phyloP scores from a whole-genome alignment of 352 stramenopile genomes.

The Globisporangium cylindrosporum region DNA sequence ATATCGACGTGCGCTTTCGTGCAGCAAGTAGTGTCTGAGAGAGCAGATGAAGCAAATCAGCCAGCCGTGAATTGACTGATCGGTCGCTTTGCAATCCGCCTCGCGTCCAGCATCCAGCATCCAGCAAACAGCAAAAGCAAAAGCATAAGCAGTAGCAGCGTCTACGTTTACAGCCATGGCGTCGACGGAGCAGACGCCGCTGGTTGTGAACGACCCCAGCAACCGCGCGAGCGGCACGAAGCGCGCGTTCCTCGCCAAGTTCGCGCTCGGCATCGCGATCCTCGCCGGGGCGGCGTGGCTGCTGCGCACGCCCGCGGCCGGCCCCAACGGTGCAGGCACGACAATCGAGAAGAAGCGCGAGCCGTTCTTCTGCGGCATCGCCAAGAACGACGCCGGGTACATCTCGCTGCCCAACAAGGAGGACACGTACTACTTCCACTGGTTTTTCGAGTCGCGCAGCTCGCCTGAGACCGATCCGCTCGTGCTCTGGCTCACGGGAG shows the following conservation, averaged over 20 bases:
- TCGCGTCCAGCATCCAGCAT: too few species aligned
- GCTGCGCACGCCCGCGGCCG: constrained; percentile 7
- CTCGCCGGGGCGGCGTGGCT: constrained; percentile 9
- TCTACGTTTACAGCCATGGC: background rate
- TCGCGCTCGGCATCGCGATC: constrained; percentile 8
- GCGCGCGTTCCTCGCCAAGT: constrained; percentile 13
- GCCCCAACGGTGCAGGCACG: background rate
- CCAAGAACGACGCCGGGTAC: constrained; percentile 40
- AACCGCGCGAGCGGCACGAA: constrained; percentile 8
- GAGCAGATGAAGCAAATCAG: too few species aligned
- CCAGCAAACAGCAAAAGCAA: background rate
- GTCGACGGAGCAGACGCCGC: constrained; percentile 8
- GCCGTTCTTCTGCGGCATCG: constrained; percentile 15
- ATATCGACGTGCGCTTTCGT: background rate
- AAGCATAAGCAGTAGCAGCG: background rate
- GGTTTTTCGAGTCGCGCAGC: constrained; percentile 47
- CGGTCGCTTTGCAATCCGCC: background rate
- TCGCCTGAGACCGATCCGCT: constrained; percentile 32
- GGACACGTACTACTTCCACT: constrained; percentile 74
- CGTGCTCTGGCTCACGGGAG: constrained; percentile 57
- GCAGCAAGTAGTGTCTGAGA: too few species aligned
- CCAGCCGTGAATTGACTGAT: too few species aligned
- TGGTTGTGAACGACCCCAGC: constrained; percentile 2
- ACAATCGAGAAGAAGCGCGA: constrained; percentile 4
- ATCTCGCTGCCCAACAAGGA: constrained; percentile 50